Evolutionary conservation across 176 grass and related monocot genomes (phyloP).

Genomic region (Oryza punctata): DNA sequence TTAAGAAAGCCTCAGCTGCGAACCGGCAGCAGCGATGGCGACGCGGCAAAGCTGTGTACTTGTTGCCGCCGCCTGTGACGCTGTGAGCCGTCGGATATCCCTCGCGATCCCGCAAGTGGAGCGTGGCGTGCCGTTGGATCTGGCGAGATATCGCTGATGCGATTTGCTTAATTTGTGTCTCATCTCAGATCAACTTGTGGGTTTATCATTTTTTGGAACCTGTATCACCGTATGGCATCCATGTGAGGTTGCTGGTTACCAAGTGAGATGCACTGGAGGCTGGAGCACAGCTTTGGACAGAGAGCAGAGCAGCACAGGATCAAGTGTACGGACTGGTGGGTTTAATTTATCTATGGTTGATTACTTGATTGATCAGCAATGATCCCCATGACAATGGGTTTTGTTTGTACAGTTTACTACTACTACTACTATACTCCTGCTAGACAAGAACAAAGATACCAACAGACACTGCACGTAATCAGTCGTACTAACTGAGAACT

Average conservation of each 20-base stretch:
- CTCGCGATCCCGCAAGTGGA: background rate
- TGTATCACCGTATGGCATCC: background rate
- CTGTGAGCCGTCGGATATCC: background rate
- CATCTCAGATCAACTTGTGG: background rate
- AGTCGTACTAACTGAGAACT: too few species aligned
- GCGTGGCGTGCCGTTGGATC: background rate
- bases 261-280: background rate
- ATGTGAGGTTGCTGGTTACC: background rate
- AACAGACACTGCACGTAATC: background rate
- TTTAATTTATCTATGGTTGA: background rate
- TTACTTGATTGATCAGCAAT: too few species aligned
- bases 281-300: background rate
- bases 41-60: too few species aligned
- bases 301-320: background rate
- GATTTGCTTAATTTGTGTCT: constrained; percentile 25
- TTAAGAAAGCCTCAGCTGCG: constrained; percentile 20
- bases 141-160: background rate
- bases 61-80: background rate
- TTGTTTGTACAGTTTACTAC: background rate
- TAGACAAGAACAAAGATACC: background rate
- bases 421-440: background rate
- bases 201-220: too few species aligned
- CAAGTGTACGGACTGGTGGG: background rate
- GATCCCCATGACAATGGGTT: background rate
- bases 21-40: constrained; percentile 1